These are phyloP conservation scores for Spergularia azorica DNA, from an alignment of 179 eudicot species.

Conservation along the genomic window DNA sequence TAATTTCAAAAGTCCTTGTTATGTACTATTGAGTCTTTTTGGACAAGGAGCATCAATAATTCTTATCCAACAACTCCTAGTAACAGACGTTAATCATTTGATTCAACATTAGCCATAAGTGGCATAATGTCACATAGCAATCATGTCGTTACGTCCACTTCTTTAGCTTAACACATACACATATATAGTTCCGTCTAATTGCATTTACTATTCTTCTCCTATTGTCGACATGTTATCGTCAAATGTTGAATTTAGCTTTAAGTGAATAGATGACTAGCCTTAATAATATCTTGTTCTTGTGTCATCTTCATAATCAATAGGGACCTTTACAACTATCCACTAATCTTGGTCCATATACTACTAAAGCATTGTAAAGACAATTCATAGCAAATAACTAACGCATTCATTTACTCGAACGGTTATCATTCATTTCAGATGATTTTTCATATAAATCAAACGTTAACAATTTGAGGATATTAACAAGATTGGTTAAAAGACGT, in stretches of 20 bases:
- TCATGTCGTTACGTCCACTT: conserved; percentile 13
- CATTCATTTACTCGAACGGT: no score
- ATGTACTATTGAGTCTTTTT: no score
- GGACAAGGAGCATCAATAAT: no score
- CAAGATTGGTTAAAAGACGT: no score
- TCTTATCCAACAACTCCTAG: no score
- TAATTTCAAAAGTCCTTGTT: no score
- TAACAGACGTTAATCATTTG: background rate
- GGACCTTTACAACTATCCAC: conserved; percentile 1
- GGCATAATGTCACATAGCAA: conserved; percentile 12
- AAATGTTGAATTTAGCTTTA: conserved; percentile 8
- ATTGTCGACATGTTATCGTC: conserved; percentile 2
- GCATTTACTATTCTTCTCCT: conserved; percentile 13
- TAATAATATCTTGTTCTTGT: background rate
- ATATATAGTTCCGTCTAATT: conserved; percentile 7
- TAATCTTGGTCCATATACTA: background rate
- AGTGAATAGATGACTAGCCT: background rate
- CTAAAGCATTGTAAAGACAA: background rate
- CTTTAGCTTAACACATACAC: background rate
- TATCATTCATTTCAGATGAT: no score
- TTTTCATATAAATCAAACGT: no score
- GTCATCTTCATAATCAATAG: conserved; percentile 7
- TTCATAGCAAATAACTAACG: no score
- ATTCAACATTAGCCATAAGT: conserved; percentile 1
- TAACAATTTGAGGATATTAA: no score